Evolutionary conservation across 1,284 basidiomycete genomes (phyloP).

Genomic region (Cutaneotrichosporon curvatum): DNA sequence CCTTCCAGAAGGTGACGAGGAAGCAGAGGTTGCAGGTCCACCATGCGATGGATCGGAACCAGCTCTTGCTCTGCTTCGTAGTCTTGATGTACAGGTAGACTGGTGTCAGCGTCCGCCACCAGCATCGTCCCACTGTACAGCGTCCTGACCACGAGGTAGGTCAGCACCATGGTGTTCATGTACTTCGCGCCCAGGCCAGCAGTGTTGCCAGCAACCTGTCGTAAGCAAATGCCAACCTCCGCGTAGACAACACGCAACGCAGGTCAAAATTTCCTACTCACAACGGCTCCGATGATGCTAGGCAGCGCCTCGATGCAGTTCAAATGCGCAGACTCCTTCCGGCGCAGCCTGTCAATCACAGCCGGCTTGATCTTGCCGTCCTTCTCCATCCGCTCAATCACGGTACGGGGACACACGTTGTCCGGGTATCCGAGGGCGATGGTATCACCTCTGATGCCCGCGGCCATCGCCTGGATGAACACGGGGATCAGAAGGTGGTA

Average conservation of each 20-base stretch:
- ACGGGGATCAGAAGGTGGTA: slow-evolving; percentile 31
- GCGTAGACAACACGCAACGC: background rate
- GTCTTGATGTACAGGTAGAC: slow-evolving; percentile 31
- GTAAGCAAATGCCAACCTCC: background rate
- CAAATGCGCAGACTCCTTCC: slow-evolving; percentile 30
- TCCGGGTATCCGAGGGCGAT: slow-evolving; percentile 20
- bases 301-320: slow-evolving; percentile 32
- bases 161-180: slow-evolving; percentile 30
- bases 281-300: slow-evolving; percentile 26
- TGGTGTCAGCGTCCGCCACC: slow-evolving; percentile 3
- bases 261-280: slow-evolving; percentile 14
- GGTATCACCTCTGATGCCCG: slow-evolving; percentile 21
- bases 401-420: slow-evolving; percentile 28
- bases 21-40: slow-evolving; percentile 29
- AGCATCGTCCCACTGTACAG: slow-evolving; percentile 21
- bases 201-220: slow-evolving; percentile 34
- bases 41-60: slow-evolving; percentile 23
- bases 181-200: slow-evolving; percentile 23
- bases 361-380: slow-evolving; percentile 24
- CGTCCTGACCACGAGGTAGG: slow-evolving; percentile 27
- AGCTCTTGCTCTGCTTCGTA: slow-evolving; percentile 19
- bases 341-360: slow-evolving; percentile 23
- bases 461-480: slow-evolving; percentile 23
- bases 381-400: slow-evolving; percentile 20
- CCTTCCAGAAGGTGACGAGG: slow-evolving; percentile 26